Evolutionary conservation across 352 stramenopile species (phyloP).

Genomic region (Phytopythium vexans): DNA sequence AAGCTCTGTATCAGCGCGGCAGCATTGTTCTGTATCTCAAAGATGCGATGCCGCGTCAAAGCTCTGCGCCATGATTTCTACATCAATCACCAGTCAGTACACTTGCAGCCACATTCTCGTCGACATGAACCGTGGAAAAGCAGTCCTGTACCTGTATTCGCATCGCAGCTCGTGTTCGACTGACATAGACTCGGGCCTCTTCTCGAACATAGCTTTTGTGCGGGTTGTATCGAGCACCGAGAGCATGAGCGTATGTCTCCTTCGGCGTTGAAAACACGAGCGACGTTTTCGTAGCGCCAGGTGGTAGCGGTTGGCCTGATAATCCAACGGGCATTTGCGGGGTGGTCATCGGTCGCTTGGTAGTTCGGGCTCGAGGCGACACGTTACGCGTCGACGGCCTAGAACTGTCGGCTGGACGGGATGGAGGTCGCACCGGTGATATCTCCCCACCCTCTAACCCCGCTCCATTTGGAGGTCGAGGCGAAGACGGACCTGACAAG

Average conservation of each 20-base stretch:
- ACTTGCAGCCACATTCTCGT: too few relatives aligned
- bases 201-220: conserved; percentile 42
- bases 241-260: conserved; percentile 35
- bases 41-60: conserved; percentile 10
- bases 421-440: conserved; percentile 17
- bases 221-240: conserved; percentile 45
- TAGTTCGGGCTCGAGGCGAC: conserved; percentile 35
- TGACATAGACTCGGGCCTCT: conserved; percentile 44
- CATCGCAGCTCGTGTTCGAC: conserved; percentile 36
- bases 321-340: conserved; percentile 28
- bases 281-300: conserved; percentile 46
- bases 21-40: conserved; percentile 16
- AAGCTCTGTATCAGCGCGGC: conserved; percentile 24
- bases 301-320: conserved; percentile 33
- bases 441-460: conserved; percentile 12
- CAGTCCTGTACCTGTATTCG: conserved; percentile 46
- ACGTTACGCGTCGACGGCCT: conserved; percentile 5
- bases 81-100: not conserved
- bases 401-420: conserved; percentile 7
- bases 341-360: conserved; percentile 35
- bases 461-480: conserved; percentile 4
- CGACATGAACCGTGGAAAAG: not conserved
- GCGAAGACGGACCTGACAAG: conserved; percentile 11
- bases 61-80: conserved; percentile 23
- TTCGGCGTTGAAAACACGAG: conserved; percentile 36